Evolutionary conservation across 441 rosid species (phyloP), one percentile per base, ranked within the genome.

Genomic region (Pelargonium hybrid): DNA sequence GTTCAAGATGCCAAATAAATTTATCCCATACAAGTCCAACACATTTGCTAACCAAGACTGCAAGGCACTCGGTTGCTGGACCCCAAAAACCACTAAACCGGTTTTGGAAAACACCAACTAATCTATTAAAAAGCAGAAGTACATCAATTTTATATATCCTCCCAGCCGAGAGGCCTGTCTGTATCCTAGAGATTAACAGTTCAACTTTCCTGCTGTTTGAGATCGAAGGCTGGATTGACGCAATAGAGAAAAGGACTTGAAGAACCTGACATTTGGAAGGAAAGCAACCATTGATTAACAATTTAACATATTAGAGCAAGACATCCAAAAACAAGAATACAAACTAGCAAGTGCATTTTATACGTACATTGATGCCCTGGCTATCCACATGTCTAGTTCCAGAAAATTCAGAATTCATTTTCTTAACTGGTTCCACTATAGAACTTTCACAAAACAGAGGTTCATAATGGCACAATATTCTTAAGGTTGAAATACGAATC

Each of bases 51-150:
- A 92, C 50, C 47, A 92, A 83, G 77, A 86, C 79, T 17, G 83
- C 87, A 75, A 92, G 92, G 82, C 98, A 95, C 72, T 89, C 90
- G 31, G 89, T 81, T 68, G 88, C 88, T 47, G 88, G 86, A 76
- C 67, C 78, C 93, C 98, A 91, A 73, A 89, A 72, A 74, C 74
- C 74, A 78, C 83, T 82, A 76, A 88, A 90, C 68, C 90, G 83
- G 76, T 80, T 88, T 79, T 90, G 85, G 69, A 90, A 87, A 39
- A 92, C 77, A 73, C 97, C 99, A 71, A 91, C 74, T 68, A 91
- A 45, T 69, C 90, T 96, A 82, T 86, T 88, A 80, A 91, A 86
- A 76, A 88, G 67, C 54, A 84, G 77, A 63, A 88, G 86, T 34
- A 84, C 31, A 83, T 89, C 87, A 56, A 73, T 68, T 73, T 78